Conservation (phyloP, 805 yeast genomes). For the Nakazawaea holstii region DNA sequence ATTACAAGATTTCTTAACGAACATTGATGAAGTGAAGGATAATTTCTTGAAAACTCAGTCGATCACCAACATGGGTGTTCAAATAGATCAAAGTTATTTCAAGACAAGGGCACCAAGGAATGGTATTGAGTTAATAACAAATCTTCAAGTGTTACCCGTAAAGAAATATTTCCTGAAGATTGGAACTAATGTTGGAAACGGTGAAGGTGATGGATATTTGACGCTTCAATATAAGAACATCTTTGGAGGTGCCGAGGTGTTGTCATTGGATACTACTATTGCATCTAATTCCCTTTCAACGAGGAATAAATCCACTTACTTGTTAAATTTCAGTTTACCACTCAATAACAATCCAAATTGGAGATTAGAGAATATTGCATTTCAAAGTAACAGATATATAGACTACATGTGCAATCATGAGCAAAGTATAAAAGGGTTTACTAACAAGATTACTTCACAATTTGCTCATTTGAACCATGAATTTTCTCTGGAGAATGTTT, state of each 20-base stretch:
- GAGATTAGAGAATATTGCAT: conserved; percentile 32
- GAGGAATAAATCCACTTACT: conserved; percentile 43
- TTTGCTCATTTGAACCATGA: conserved; percentile 39
- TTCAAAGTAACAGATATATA: conserved; percentile 37
- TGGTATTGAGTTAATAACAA: conserved; percentile 22
- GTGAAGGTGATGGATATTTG: conserved; percentile 93
- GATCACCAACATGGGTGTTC: conserved; percentile 35
- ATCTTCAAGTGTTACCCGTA: conserved; percentile 40
- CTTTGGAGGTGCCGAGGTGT: conserved; percentile 52
- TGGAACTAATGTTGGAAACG: conserved; percentile 94
- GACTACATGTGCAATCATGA: conserved; percentile 44
- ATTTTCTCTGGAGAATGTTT: conserved; percentile 35
- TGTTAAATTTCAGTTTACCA: conserved; percentile 43
- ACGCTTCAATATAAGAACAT: conserved; percentile 60
- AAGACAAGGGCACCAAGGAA: conserved; percentile 16
- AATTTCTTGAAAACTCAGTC: conserved; percentile 38
- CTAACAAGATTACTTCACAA: conserved; percentile 34
- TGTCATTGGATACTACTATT: conserved; percentile 39
- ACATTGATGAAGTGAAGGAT: conserved; percentile 37
- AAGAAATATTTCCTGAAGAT: conserved; percentile 79
- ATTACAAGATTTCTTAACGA: conserved; percentile 31
- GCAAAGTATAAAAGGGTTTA: conserved; percentile 36
- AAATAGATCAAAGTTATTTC: conserved; percentile 19
- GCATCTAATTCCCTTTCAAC: conserved; percentile 42
- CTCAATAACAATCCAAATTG: conserved; percentile 34